These are phyloP conservation scores for Clarireedia paspali DNA, from an alignment of 2,329 filamentous ascomycete genomes.

Conservation along the genomic window DNA sequence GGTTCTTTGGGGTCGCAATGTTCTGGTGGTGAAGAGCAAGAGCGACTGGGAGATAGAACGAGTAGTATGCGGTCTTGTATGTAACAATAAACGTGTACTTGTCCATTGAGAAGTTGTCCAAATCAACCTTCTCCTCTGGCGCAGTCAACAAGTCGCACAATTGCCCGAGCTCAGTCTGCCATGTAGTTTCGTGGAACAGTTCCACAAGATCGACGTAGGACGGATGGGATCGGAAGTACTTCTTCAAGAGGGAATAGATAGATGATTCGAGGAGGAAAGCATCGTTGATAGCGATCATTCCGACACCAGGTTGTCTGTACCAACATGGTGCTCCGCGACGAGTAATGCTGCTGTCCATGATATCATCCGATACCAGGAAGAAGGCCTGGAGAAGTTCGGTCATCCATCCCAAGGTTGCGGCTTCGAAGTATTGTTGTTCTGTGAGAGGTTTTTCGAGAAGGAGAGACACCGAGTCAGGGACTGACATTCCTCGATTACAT, in stretches of 20 bases:
- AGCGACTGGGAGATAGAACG: slow-evolving; percentile 95
- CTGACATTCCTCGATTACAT: slow-evolving; percentile 98
- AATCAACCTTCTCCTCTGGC: slow-evolving; percentile 85
- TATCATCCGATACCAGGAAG: slow-evolving; percentile 97
- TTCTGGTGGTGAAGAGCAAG: slow-evolving; percentile 81
- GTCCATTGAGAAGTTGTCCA: slow-evolving; percentile 89
- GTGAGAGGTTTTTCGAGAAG: slow-evolving; percentile 65
- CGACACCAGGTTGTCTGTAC: slow-evolving; percentile 85
- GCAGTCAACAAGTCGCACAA: slow-evolving; percentile 91
- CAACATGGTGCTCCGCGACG: slow-evolving; percentile 92
- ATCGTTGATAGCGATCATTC: slow-evolving; percentile 97
- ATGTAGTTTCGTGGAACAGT: slow-evolving; percentile 90
- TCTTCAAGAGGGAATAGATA: slow-evolving; percentile 89
- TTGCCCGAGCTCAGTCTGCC: slow-evolving; percentile 94
- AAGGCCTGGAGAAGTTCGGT: slow-evolving; percentile 97
- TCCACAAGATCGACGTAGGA: slow-evolving; percentile 87
- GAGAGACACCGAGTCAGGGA: slow-evolving; percentile 81
- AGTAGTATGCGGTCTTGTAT: slow-evolving; percentile 99
- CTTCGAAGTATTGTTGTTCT: slow-evolving; percentile 78
- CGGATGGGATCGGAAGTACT: slow-evolving; percentile 83
- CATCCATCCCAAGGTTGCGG: slow-evolving; percentile 90
- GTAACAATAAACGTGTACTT: slow-evolving; percentile 99
- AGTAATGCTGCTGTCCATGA: slow-evolving; percentile 95
- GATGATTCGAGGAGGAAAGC: slow-evolving; percentile 87
- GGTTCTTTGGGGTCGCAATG: slow-evolving; percentile 78